Evolutionary conservation across 2,329 filamentous ascomycete species (phyloP), one percentile per base, ranked within the genome.

Genomic region (Apiospora sp.): DNA sequence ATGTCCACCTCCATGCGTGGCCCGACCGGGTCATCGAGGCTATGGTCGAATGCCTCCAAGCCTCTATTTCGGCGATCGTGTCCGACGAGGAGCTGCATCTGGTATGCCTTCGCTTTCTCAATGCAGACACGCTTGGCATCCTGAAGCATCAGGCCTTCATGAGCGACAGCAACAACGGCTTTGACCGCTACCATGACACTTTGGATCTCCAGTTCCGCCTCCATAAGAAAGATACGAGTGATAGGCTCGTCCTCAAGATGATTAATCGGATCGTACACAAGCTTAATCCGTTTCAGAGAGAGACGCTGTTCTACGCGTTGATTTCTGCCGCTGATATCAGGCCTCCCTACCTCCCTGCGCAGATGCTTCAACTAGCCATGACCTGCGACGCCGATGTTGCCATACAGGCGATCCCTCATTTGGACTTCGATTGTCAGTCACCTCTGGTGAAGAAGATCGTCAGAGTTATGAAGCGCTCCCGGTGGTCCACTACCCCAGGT

Each of bases 361-460:
- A 61, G 16, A 61, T 61, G 16, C 27, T 61, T 2, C 54, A 34
- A 8, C 30, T 61, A 8, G 54, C 54, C 54, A 61, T 22, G 54
- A 30, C 54, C 27, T 61, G 54, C 54, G 54, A 61, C 54, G 54
- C 54, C 54, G 54, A 61, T 30, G 54, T 61, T 19, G 54, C 54
- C 16, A 34, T 37, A 8, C 54, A 61, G 19, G 30, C 54, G 2
- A 5, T 61, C 30, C 54, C 54, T 3, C 54, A 61, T 2, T 30
- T 61, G 6, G 54, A 61, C 16, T 61, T 61, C 16, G 5, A 7
- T 6, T 61, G 54, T 30, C 54, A 61, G 30, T 16, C 54, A 3
- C 46, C 46, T n/a, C 30, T 19, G 30, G 30, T 61, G 30, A 37
- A 61, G 30, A 19, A 22, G 3, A 19, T 61, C 27, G 54, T 61